Evolutionary conservation across 1,139 yeast genomes (phyloP).

Genomic region (Suhomyces wounanorum): DNA sequence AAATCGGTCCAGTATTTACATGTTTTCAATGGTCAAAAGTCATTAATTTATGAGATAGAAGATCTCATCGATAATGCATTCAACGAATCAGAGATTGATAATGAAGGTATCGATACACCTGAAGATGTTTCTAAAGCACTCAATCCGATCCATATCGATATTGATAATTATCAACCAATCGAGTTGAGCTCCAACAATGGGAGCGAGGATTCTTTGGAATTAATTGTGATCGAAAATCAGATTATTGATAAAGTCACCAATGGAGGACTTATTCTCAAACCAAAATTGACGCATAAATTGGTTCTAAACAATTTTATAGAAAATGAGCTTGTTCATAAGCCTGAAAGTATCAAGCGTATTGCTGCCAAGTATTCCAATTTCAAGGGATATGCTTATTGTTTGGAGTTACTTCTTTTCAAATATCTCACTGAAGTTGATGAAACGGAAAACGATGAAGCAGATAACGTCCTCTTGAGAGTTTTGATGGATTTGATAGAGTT

Average conservation of each 20-base stretch:
- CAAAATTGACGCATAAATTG: conserved; percentile 33
- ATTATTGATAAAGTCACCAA: conserved; percentile 21
- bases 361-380: conserved; percentile 30
- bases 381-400: conserved; percentile 38
- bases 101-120: conserved; percentile 27
- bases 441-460: conserved; percentile 11
- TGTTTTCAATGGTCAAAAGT: conserved; percentile 32
- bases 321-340: conserved; percentile 34
- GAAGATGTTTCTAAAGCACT: conserved; percentile 12
- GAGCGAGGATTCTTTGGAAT: conserved; percentile 22
- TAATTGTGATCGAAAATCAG: conserved; percentile 38
- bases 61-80: conserved; percentile 32
- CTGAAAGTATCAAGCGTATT: conserved; percentile 19
- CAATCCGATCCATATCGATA: conserved; percentile 32
- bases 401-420: conserved; percentile 43
- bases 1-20: conserved; percentile 24
- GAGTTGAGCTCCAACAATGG: conserved; percentile 17
- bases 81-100: conserved; percentile 19
- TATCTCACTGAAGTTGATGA: conserved; percentile 20
- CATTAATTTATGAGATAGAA: conserved; percentile 34
- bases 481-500: conserved; percentile 34
- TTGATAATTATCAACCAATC: conserved; percentile 36
- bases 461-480: conserved; percentile 18
- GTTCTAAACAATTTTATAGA: conserved; percentile 43
- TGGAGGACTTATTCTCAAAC: conserved; percentile 25